Evolutionary conservation across 305 asterid species (phyloP).

Genomic region (Petunia hybrid): DNA sequence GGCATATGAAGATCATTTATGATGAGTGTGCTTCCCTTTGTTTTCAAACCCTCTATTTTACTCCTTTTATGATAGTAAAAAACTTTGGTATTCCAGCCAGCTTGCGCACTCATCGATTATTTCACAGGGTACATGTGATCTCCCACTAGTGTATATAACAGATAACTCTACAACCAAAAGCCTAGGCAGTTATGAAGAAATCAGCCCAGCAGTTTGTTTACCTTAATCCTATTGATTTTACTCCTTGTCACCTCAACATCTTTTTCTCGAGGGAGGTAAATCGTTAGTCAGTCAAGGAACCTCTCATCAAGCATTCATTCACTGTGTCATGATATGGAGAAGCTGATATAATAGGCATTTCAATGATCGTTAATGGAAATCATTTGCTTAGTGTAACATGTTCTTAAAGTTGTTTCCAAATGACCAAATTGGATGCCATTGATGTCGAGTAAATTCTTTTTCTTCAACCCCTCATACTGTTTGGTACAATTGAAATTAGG

Average conservation of each 20-base stretch:
- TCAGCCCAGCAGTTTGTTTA: background rate
- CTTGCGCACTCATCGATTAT: background rate
- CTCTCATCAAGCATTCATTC: background rate
- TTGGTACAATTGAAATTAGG: too few relatives aligned
- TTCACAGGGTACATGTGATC: background rate
- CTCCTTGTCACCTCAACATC: background rate
- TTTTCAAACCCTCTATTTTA: background rate
- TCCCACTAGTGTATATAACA: background rate
- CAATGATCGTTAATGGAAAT: too few relatives aligned
- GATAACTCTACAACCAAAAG: background rate
- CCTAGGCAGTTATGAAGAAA: background rate
- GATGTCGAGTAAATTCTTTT: background rate
- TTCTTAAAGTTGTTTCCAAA: background rate
- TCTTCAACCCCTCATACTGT: background rate
- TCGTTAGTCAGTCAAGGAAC: background rate
- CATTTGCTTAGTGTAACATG: too few relatives aligned
- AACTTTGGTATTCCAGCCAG: background rate
- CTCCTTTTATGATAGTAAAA: too few relatives aligned
- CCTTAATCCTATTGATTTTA: background rate
- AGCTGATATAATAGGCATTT: too few relatives aligned
- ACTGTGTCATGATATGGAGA: too few relatives aligned
- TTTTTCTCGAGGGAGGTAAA: background rate
- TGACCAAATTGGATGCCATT: background rate
- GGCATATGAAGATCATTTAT: constrained; percentile 39
- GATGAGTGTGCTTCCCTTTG: constrained; percentile 29